Evolutionary conservation across 1,284 basidiomycete genomes (phyloP).

Genomic region (Schizopora paradoxa): DNA sequence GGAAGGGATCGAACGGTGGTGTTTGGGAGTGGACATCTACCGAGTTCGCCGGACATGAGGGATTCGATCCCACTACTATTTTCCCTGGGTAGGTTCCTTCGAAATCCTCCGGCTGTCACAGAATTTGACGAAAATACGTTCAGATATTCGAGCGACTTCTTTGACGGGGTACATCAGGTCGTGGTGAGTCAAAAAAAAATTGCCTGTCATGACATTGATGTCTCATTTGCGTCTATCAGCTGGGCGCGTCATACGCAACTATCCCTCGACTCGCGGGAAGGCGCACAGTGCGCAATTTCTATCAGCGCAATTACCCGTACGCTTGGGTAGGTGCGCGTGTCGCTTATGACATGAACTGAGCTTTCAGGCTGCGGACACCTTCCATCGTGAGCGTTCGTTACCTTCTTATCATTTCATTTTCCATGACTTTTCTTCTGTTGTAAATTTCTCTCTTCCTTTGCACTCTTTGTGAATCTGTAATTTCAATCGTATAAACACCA

Average conservation of each 20-base stretch:
- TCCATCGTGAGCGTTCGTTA: too few relatives aligned
- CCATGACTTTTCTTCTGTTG: too few relatives aligned
- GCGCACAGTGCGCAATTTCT: constrained; percentile 78
- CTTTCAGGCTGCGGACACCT: too few relatives aligned
- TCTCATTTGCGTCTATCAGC: constrained; percentile 36
- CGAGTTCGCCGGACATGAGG: constrained; percentile 63
- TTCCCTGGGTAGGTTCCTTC: constrained; percentile 72
- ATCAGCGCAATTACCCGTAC: constrained; percentile 73
- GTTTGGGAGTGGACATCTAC: constrained; percentile 99
- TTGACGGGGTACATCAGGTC: constrained; percentile 78
- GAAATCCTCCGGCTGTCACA: background rate
- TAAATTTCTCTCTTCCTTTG: too few relatives aligned
- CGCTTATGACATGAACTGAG: constrained; percentile 72
- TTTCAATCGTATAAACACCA: too few relatives aligned
- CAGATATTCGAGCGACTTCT: constrained; percentile 85
- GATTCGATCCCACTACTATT: constrained; percentile 68
- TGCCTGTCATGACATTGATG: constrained; percentile 3
- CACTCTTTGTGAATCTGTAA: too few relatives aligned
- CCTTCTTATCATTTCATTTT: too few relatives aligned
- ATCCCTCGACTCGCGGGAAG: constrained; percentile 77
- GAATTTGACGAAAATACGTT: background rate
- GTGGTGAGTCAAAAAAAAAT: constrained; percentile 69
- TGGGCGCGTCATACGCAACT: constrained; percentile 90
- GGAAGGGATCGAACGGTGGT: constrained; percentile 82
- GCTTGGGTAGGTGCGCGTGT: constrained; percentile 68